A percentile compares a stretch with the other conserved stretches of the same genome.
Conservation (phyloP, 2,329 filamentous ascomycete genomes). For the Penicillium frequentans region DNA sequence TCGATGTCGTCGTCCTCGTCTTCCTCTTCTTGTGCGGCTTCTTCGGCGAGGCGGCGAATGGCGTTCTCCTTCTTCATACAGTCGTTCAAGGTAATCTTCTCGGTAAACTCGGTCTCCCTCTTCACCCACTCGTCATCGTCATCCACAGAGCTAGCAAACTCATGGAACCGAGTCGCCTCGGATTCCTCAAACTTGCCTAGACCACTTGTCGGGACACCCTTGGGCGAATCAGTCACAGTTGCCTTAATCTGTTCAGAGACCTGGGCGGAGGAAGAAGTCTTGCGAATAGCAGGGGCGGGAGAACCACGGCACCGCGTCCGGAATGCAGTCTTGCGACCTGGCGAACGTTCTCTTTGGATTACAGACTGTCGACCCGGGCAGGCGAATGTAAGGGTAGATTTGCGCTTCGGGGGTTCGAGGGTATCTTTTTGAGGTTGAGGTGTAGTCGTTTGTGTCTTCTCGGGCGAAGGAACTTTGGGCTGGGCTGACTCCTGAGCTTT, state of each 20-base stretch:
- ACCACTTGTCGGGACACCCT: constrained; percentile 36
- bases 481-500: constrained; percentile 54
- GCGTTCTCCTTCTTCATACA: constrained; percentile 86
- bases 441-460: constrained; percentile 25
- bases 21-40: constrained; percentile 89
- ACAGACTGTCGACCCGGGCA: constrained; percentile 42
- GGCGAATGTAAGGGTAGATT: constrained; percentile 48
- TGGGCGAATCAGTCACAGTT: constrained; percentile 13
- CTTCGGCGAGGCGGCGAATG: constrained; percentile 80
- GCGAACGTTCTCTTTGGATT: constrained; percentile 28
- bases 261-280: constrained; percentile 19
- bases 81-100: constrained; percentile 83
- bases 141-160: constrained; percentile 80
- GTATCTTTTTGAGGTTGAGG: constrained; percentile 9
- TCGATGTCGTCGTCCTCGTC: constrained; percentile 59
- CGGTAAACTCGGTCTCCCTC: constrained; percentile 62
- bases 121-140: constrained; percentile 92
- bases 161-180: constrained; percentile 66
- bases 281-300: constrained; percentile 40
- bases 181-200: constrained; percentile 43
- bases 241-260: constrained; percentile 14
- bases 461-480: constrained; percentile 23
- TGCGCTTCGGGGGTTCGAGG: constrained; percentile 40
- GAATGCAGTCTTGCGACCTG: constrained; percentile 21
- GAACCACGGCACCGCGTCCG: constrained; percentile 38